phyloP scores from a whole-genome alignment of 768 basidiomycete genomes.

The Hemileccinum rubropunctum region DNA sequence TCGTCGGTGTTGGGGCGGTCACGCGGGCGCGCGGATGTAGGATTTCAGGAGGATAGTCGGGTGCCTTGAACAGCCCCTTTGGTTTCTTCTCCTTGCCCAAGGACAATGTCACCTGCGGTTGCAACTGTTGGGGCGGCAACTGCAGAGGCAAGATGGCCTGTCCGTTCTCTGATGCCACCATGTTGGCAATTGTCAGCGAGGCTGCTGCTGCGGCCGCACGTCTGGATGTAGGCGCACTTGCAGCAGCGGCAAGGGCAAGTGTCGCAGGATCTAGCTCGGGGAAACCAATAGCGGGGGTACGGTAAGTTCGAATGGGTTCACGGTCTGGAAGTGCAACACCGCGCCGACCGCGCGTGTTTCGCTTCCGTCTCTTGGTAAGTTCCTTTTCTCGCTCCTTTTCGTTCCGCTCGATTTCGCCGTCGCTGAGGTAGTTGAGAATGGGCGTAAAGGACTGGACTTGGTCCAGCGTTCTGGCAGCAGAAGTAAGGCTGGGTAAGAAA shows the following conservation, averaged over 20 bases:
- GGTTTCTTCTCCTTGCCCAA: constrained; percentile 62
- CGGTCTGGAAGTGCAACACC: constrained; percentile 88
- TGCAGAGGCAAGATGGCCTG: constrained; percentile 47
- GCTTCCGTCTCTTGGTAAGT: constrained; percentile 77
- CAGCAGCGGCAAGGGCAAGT: constrained; percentile 61
- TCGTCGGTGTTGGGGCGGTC: constrained; percentile 59
- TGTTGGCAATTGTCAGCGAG: constrained; percentile 80
- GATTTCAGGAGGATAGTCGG: constrained; percentile 51
- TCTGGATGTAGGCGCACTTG: constrained; percentile 65
- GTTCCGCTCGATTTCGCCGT: constrained; percentile 82
- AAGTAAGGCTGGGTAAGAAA: constrained; percentile 78
- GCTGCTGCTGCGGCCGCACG: constrained; percentile 87
- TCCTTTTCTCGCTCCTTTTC: constrained; percentile 97
- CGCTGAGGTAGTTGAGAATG: constrained; percentile 82
- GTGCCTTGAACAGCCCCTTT: constrained; percentile 73
- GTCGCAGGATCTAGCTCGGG: constrained; percentile 74
- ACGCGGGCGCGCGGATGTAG: constrained; percentile 62
- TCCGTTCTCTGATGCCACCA: constrained; percentile 91
- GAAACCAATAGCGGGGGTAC: constrained; percentile 85
- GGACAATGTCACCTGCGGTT: constrained; percentile 34
- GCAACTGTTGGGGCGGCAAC: constrained; percentile 40
- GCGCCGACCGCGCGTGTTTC: constrained; percentile 76
- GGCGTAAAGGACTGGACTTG: constrained; percentile 84
- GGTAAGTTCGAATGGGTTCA: constrained; percentile 87
- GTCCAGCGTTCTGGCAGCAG: constrained; percentile 70